Conservation (phyloP, 2,329 filamentous ascomycete species). For the Colletotrichum siamense region DNA sequence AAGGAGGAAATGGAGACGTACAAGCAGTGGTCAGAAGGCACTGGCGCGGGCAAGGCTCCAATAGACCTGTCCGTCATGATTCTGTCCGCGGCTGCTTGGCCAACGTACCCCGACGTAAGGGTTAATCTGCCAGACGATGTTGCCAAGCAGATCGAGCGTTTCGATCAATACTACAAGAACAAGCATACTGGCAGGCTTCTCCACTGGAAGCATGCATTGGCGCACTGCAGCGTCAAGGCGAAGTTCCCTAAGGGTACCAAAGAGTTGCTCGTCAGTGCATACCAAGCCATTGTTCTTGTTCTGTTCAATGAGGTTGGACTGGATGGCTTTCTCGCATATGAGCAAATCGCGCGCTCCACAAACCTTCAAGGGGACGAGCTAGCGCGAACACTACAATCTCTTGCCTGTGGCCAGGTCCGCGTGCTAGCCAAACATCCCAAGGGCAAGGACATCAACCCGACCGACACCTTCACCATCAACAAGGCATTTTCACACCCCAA, state of each 20-base stretch:
- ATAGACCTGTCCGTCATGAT: conserved; percentile 87
- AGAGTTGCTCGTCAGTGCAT: conserved; percentile 88
- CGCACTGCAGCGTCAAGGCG: conserved; percentile 86
- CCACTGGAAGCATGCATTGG: conserved; percentile 92
- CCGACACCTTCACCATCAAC: conserved; percentile 88
- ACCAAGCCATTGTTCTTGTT: conserved; percentile 89
- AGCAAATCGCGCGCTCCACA: conserved; percentile 76
- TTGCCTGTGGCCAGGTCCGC: conserved; percentile 88
- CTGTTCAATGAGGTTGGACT: conserved; percentile 79
- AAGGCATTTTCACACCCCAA: conserved; percentile 78
- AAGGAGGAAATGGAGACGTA: conserved; percentile 94
- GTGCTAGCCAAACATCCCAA: conserved; percentile 87
- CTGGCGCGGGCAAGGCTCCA: conserved; percentile 40
- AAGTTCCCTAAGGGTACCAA: conserved; percentile 81
- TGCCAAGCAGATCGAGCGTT: conserved; percentile 76
- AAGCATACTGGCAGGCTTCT: conserved; percentile 90
- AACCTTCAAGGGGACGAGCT: conserved; percentile 80
- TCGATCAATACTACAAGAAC: conserved; percentile 83
- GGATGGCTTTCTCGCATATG: conserved; percentile 73
- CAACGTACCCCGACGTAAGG: conserved; percentile 78
- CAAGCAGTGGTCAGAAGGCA: conserved; percentile 60
- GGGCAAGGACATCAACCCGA: conserved; percentile 77
- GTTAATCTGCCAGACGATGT: conserved; percentile 80
- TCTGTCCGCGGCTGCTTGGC: conserved; percentile 92
- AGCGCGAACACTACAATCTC: conserved; percentile 88